These are phyloP conservation scores for Ceratobasidium theobromae DNA, from an alignment of 1,284 basidiomycete species.

Conservation along the genomic window DNA sequence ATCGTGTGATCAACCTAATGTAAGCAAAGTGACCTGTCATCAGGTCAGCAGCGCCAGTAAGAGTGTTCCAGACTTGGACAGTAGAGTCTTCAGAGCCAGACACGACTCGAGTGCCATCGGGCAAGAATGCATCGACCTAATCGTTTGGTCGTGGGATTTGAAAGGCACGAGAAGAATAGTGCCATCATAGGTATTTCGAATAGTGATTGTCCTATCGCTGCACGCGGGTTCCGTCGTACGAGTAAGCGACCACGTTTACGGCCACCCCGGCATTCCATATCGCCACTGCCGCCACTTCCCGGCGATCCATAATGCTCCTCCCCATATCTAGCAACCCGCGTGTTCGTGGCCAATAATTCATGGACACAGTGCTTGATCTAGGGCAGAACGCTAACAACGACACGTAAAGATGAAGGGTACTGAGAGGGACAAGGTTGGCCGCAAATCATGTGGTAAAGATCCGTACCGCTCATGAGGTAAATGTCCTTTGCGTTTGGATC, in stretches of 20 bases:
- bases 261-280: neutral
- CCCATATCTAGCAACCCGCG: neutral
- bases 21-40: too few species aligned
- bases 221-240: neutral
- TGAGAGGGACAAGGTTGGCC: neutral
- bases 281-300: neutral
- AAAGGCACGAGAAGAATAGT: neutral
- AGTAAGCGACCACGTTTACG: neutral
- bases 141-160: neutral
- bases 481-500: too few species aligned
- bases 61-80: neutral
- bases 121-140: neutral
- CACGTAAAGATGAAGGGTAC: conserved; percentile 9
- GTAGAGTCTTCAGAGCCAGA: neutral
- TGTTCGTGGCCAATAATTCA: neutral
- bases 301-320: neutral
- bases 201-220: neutral
- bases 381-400: neutral
- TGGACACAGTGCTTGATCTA: neutral
- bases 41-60: neutral
- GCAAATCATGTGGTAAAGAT: neutral
- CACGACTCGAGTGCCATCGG: neutral
- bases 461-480: neutral
- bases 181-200: neutral
- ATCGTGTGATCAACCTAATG: too few species aligned